Evolutionary conservation across 2,329 filamentous ascomycete species (phyloP).

Genomic region (Aureobasidium pullulans): DNA sequence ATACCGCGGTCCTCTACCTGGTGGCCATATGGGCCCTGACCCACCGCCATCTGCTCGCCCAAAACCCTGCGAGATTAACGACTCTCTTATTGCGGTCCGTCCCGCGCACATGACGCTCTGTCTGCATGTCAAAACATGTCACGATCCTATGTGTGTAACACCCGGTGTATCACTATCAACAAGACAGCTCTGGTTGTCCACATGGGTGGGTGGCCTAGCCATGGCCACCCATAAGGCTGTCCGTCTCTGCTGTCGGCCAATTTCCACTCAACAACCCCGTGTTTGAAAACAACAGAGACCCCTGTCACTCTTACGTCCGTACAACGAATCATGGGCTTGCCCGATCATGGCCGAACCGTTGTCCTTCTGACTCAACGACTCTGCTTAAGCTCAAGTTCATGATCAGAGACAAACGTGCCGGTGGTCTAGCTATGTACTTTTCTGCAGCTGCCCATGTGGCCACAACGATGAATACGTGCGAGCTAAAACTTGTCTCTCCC

Average conservation of each 20-base stretch:
- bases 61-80: not conserved
- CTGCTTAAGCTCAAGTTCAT: slow-evolving; percentile 10
- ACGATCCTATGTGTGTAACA: not conserved
- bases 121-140: slow-evolving; percentile 1
- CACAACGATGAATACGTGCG: not conserved
- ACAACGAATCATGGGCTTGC: not conserved
- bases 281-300: not conserved
- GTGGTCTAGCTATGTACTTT: not conserved
- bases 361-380: not conserved
- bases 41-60: not conserved
- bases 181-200: not conserved
- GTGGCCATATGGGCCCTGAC: not conserved
- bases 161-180: slow-evolving; percentile 6
- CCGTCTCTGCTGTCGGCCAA: not conserved
- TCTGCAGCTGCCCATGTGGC: slow-evolving; percentile 4
- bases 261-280: slow-evolving; percentile 3
- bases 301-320: not conserved
- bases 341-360: not conserved
- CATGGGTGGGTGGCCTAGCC: not conserved
- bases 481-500: not conserved
- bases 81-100: not conserved
- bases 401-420: slow-evolving; percentile 1
- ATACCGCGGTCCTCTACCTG: not conserved
- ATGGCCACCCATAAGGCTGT: not conserved
- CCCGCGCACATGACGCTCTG: not conserved